Evolutionary conservation across 768 basidiomycete genomes (phyloP).

Genomic region (Lactarius tabidus): DNA sequence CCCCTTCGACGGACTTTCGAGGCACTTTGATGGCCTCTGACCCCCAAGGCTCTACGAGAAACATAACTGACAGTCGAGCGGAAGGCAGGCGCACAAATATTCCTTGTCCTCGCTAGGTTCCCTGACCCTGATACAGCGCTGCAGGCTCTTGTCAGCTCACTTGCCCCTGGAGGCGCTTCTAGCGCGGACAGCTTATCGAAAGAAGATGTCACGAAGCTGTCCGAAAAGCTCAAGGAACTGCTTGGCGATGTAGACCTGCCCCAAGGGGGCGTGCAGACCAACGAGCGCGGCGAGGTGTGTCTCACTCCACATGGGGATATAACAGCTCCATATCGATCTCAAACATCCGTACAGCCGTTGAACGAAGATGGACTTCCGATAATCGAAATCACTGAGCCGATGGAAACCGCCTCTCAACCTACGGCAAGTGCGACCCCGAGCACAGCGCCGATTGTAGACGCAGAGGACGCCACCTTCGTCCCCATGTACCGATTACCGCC

Average conservation of each 20-base stretch:
- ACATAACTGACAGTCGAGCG: constrained; percentile 9
- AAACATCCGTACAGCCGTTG: constrained; percentile 43
- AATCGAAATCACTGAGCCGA: constrained; percentile 68
- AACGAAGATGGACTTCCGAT: constrained; percentile 81
- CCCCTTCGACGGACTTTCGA: not conserved
- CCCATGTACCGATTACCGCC: constrained; percentile 45
- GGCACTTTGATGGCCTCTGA: constrained; percentile 12
- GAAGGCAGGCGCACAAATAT: constrained; percentile 8
- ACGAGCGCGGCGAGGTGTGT: constrained; percentile 64
- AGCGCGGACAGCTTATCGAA: constrained; percentile 35
- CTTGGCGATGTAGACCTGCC: constrained; percentile 39
- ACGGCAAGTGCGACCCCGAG: constrained; percentile 18
- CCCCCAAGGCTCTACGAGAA: constrained; percentile 2
- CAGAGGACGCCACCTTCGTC: constrained; percentile 45
- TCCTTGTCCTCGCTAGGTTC: not conserved
- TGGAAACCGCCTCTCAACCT: constrained; percentile 25
- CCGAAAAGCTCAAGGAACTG: constrained; percentile 57
- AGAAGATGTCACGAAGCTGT: constrained; percentile 51
- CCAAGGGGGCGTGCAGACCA: constrained; percentile 35
- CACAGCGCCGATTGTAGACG: constrained; percentile 6
- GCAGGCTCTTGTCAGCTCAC: constrained; percentile 38
- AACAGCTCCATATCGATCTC: constrained; percentile 23
- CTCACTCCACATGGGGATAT: constrained; percentile 22
- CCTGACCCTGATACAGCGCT: constrained; percentile 33
- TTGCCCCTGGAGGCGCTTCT: constrained; percentile 29